Base-by-base conservation (phyloP, 768 basidiomycete genomes). In the Rhodotorula paludigena region DNA sequence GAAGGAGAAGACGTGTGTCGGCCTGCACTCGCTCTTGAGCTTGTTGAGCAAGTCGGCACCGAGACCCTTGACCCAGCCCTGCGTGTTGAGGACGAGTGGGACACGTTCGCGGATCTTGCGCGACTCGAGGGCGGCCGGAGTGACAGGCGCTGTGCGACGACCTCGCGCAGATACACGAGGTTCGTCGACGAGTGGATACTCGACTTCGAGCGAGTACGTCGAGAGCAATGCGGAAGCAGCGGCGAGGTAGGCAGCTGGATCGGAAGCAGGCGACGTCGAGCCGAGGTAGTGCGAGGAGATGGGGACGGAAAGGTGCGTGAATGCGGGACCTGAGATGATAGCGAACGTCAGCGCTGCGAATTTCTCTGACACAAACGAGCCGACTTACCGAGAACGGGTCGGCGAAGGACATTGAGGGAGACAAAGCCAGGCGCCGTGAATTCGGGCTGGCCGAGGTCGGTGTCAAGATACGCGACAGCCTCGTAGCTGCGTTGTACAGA, bases 11-110 rank as follows among this genome's bases (percentile, higher is more conserved):
- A 88, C 78, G 63, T 84, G 80, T 0, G 85, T 84, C 0, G 89
- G 84, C 32, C 83, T 81, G 9, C 85, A 79, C 41, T 86, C 79
- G 16, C 83, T 83, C 72, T 92, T 87, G 55, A 99, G 87, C 68
- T 83, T 84, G 21, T 76, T 77, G 4, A 85, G 84, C 18, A 98
- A 79, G 73, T 94, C 89, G 23, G 85, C 87, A 6, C 94, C 94
- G 5, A 96, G 84, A 12, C 94, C 94, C 77, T 93, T 97, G 10
- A 84, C 84, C 94, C 94, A 99, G 4, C 94, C 94, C 86, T 94
- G 93, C 0, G 90, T 97, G 77, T 98, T 99, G 59, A 98, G 84
- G 23, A 97, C 85, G 25, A 97, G 84, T 0, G 94, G 94, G 9
- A 92, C 84, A 35, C 79, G 67, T 56, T 87, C 85, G 11, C 76